Percentiles rank a stretch among this genome's conserved stretches.
These are phyloP conservation scores for Exophiala lecanii-corni DNA, from an alignment of 2,329 filamentous ascomycete genomes.

Conservation along the genomic window DNA sequence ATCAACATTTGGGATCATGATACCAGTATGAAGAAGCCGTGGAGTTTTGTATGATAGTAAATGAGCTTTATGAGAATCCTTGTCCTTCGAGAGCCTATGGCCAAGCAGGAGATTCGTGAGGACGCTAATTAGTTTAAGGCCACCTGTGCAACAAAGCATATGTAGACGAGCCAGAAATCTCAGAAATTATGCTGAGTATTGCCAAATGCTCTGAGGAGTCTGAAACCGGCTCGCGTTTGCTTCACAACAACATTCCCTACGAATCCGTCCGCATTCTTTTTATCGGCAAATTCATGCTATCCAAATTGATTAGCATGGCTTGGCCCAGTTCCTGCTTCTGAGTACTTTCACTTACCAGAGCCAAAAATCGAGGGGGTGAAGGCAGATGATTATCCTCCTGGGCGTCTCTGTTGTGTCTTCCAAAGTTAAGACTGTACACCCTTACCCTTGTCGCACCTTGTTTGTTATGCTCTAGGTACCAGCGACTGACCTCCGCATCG, in stretches of 20 bases:
- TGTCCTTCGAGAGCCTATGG: too few species aligned
- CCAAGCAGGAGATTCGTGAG: too few species aligned
- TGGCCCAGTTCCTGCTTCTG: too few species aligned
- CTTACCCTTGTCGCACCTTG: background rate
- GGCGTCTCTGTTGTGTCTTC: background rate
- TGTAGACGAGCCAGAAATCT: constrained; percentile 4
- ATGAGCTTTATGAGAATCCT: too few species aligned
- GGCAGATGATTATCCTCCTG: background rate
- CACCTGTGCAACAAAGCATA: too few species aligned
- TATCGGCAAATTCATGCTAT: background rate
- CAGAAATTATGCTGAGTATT: background rate
- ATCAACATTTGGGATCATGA: too few species aligned
- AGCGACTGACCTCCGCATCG: background rate
- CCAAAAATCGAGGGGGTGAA: background rate
- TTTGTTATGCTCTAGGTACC: background rate
- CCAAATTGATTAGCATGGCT: too few species aligned
- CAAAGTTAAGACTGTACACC: background rate
- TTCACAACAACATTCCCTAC: background rate
- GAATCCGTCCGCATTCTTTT: background rate
- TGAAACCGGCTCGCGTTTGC: background rate
- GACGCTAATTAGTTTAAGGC: too few species aligned
- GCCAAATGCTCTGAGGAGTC: background rate
- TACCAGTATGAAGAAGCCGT: too few species aligned
- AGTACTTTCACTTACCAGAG: background rate
- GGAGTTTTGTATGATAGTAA: too few species aligned